Conservation (phyloP, 2,329 filamentous ascomycete genomes). For the Aspergillus hortae region DNA sequence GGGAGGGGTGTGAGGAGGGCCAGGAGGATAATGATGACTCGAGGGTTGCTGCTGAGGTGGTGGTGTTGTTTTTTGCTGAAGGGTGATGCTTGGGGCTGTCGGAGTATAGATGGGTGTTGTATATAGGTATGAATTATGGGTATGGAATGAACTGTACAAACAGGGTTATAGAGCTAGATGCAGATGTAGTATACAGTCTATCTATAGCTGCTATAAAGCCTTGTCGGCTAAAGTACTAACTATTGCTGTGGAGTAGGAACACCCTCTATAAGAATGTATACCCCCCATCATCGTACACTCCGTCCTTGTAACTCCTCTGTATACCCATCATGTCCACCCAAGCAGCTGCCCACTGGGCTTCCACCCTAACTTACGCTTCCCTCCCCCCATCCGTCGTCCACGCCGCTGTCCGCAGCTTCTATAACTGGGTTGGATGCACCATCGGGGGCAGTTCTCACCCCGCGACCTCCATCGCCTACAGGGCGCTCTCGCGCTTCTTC, state of each 20-base stretch:
- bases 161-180: no score
- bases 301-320: no score
- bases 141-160: no score
- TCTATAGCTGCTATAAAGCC: no score
- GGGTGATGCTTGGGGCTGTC: not conserved
- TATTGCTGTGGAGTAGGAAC: no score
- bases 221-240: no score
- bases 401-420: slow-evolving; percentile 48
- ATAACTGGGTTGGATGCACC: slow-evolving; percentile 55
- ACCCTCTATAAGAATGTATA: no score
- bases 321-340: no score
- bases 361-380: slow-evolving; percentile 38
- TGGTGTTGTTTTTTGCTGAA: slow-evolving; percentile 29
- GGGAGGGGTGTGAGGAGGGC: slow-evolving; percentile 10
- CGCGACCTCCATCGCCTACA: slow-evolving; percentile 39
- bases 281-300: no score
- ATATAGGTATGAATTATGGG: no score
- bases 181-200: no score
- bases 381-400: slow-evolving; percentile 41
- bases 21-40: slow-evolving; percentile 29
- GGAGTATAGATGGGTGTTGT: no score
- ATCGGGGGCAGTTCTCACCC: slow-evolving; percentile 49
- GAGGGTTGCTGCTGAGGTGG: slow-evolving; percentile 29
- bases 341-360: slow-evolving; percentile 43
- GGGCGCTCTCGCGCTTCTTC: slow-evolving; percentile 36